Percentiles rank a stretch among this genome's conserved stretches.
Evolutionary conservation across 2,329 filamentous ascomycete species (phyloP).

Genomic region (Dothistroma septosporum): DNA sequence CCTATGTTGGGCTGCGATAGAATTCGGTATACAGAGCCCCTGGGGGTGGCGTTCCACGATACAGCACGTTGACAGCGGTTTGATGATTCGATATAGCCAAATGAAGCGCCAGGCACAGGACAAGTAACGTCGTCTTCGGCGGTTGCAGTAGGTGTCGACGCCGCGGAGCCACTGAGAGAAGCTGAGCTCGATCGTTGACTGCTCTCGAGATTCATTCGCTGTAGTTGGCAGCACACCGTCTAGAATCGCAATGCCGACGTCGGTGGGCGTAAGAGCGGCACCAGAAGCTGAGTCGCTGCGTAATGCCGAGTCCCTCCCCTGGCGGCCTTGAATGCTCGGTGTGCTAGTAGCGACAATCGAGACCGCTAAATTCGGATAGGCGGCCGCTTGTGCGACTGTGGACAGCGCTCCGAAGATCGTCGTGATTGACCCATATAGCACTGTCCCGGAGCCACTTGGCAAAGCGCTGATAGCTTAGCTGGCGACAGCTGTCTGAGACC

Average conservation of each 20-base stretch:
- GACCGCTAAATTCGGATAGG: not conserved
- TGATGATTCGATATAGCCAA: not conserved
- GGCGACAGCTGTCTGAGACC: not conserved
- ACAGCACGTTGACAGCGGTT: not conserved
- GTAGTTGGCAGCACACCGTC: too few species aligned
- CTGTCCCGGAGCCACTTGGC: not conserved
- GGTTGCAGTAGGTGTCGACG: too few species aligned
- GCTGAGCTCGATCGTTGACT: not conserved
- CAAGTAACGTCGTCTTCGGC: not conserved
- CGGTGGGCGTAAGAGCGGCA: not conserved
- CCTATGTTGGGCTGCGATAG: not conserved
- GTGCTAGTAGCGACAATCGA: not conserved
- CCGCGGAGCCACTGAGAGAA: too few species aligned
- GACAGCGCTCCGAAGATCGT: not conserved
- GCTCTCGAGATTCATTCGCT: too few species aligned
- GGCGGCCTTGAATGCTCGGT: too few species aligned
- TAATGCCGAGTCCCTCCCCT: too few species aligned
- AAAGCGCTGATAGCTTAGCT: not conserved
- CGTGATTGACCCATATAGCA: not conserved
- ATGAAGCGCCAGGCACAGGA: not conserved
- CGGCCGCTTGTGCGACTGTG: not conserved
- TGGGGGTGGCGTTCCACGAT: not conserved
- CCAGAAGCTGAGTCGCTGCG: too few species aligned
- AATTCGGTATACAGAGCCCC: not conserved
- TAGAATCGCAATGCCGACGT: too few species aligned